phyloP scores from a whole-genome alignment of 139 green algal genomes.

The Chlamydomonas urium region DNA sequence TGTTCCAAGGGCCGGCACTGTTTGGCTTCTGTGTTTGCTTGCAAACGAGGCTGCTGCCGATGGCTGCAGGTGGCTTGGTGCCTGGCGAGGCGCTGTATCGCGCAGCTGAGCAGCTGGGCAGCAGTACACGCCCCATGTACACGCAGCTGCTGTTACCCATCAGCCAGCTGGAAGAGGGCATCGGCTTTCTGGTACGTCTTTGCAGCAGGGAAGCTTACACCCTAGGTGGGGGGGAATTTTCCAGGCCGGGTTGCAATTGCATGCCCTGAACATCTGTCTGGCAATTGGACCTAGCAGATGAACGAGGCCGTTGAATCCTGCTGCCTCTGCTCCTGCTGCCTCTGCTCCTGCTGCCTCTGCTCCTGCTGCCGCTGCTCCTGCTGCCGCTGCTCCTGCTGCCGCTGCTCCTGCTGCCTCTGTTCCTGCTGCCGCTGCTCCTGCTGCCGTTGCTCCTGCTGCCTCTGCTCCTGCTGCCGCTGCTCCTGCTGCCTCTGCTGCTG shows the following conservation, averaged over 20 bases:
- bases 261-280: background rate
- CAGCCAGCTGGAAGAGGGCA: constrained; percentile 48
- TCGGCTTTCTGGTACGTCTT: background rate
- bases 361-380: background rate
- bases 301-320: background rate
- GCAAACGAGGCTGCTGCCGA: background rate
- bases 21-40: too few relatives aligned
- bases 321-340: background rate
- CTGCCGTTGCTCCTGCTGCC: background rate
- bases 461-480: background rate
- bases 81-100: constrained; percentile 5
- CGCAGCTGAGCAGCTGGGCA: constrained; percentile 14
- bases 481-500: background rate
- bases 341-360: background rate
- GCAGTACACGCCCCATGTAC: constrained; percentile 49
- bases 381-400: background rate
- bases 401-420: background rate
- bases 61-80: background rate
- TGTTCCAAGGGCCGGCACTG: background rate
- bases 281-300: background rate
- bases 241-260: background rate
- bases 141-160: constrained; percentile 55
- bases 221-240: background rate
- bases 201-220: background rate
- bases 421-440: background rate